Conservation (phyloP, 805 yeast genomes). For the Cephaloascus albidus region DNA sequence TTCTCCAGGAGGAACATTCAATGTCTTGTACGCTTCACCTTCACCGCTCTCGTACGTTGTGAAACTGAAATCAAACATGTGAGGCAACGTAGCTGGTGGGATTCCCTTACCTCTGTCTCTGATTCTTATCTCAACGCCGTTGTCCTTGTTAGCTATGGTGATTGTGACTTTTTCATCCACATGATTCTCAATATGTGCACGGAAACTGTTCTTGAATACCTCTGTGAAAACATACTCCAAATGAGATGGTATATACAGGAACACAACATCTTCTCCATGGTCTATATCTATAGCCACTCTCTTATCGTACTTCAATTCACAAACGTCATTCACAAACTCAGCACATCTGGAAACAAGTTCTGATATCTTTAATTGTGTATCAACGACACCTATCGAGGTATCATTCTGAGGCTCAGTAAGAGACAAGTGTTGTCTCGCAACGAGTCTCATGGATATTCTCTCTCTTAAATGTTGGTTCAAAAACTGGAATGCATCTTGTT, state of each 20-base stretch:
- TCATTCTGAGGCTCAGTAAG: constrained; percentile 34
- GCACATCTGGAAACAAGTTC: constrained; percentile 56
- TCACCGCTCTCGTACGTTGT: constrained; percentile 62
- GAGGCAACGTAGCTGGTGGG: constrained; percentile 49
- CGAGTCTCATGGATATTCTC: constrained; percentile 76
- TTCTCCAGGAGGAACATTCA: constrained; percentile 64
- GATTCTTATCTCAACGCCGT: constrained; percentile 60
- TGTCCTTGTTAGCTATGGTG: constrained; percentile 11
- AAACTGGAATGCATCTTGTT: constrained; percentile 46
- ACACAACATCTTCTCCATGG: constrained; percentile 42
- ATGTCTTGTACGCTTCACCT: constrained; percentile 49
- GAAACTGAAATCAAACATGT: constrained; percentile 80
- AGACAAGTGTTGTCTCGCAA: constrained; percentile 78
- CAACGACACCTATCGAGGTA: constrained; percentile 56
- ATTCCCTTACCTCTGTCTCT: constrained; percentile 91
- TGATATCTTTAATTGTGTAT: constrained; percentile 55
- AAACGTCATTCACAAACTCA: constrained; percentile 73
- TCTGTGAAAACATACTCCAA: constrained; percentile 84
- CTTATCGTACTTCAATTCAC: constrained; percentile 76
- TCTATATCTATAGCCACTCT: constrained; percentile 53
- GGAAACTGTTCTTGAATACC: constrained; percentile 73
- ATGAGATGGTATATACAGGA: constrained; percentile 84
- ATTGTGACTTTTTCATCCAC: constrained; percentile 25
- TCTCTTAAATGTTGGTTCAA: constrained; percentile 73
- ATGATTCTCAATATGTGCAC: constrained; percentile 77